Evolutionary conservation across 805 yeast species (phyloP).

Genomic region (Saccharomycopsis sp.): DNA sequence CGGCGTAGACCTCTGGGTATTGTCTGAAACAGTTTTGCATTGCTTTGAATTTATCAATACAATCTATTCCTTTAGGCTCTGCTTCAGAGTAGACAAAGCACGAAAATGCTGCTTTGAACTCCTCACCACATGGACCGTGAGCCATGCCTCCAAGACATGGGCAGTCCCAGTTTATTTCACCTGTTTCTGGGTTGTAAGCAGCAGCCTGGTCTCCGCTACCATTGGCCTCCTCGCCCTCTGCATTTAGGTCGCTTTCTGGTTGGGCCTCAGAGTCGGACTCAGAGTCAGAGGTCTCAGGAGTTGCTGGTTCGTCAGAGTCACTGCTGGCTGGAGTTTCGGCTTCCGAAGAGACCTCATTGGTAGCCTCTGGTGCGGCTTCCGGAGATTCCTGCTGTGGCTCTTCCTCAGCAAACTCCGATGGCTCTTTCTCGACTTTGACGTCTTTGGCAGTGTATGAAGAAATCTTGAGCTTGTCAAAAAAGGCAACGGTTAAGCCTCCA

Average conservation of each 20-base stretch:
- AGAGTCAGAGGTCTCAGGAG: not conserved
- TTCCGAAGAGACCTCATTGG: not conserved
- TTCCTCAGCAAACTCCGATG: slow-evolving; percentile 1
- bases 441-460: not conserved
- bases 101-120: slow-evolving; percentile 87
- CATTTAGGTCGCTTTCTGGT: not conserved
- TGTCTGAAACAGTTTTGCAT: slow-evolving; percentile 94
- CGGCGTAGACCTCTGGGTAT: slow-evolving; percentile 90
- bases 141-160: slow-evolving; percentile 99
- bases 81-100: slow-evolving; percentile 91
- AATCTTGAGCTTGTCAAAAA: slow-evolving; percentile 8
- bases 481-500: slow-evolving; percentile 4
- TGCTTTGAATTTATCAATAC: slow-evolving; percentile 79
- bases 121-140: slow-evolving; percentile 96
- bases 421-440: slow-evolving; percentile 6
- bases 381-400: not conserved
- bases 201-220: slow-evolving; percentile 18
- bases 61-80: slow-evolving; percentile 95
- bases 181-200: slow-evolving; percentile 67
- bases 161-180: slow-evolving; percentile 99
- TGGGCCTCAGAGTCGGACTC: slow-evolving; percentile 8
- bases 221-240: slow-evolving; percentile 8
- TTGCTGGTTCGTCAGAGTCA: not conserved
- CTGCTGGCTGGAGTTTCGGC: not conserved
- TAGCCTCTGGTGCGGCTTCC: not conserved